Conservation (phyloP, 176 grass and related monocot genomes). For the Eragrostis nindensis region DNA sequence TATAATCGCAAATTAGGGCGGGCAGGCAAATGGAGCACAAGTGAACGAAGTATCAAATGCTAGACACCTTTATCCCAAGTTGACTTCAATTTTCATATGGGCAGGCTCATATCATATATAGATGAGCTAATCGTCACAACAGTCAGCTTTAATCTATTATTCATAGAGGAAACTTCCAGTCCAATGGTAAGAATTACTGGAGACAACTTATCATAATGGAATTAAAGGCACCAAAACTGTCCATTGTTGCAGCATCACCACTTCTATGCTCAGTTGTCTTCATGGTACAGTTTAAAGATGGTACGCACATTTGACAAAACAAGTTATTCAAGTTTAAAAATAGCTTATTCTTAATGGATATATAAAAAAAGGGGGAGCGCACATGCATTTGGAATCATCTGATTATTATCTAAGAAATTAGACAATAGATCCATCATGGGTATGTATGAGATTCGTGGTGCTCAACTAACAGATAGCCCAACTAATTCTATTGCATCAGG, state of each 20-base stretch:
- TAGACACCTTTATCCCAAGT: background rate
- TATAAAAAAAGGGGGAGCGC: background rate
- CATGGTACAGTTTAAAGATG: background rate
- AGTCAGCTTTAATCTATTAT: slow-evolving; percentile 4
- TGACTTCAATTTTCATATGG: background rate
- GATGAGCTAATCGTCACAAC: background rate
- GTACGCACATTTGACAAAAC: slow-evolving; percentile 1
- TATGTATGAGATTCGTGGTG: background rate
- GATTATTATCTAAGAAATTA: background rate
- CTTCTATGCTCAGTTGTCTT: background rate
- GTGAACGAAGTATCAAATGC: background rate
- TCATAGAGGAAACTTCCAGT: background rate
- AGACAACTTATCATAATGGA: background rate
- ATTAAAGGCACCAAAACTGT: background rate
- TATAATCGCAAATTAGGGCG: background rate
- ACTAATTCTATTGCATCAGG: background rate
- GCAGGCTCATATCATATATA: background rate
- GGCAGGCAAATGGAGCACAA: background rate
- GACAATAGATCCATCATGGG: background rate
- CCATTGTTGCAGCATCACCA: background rate
- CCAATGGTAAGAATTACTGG: background rate
- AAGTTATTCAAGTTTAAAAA: background rate
- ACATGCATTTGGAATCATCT: background rate
- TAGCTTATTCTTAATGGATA: background rate
- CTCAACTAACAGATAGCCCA: background rate